Base-by-base conservation (phyloP, 2,329 filamentous ascomycete genomes). In the Ploettnerulaceae sp. region DNA sequence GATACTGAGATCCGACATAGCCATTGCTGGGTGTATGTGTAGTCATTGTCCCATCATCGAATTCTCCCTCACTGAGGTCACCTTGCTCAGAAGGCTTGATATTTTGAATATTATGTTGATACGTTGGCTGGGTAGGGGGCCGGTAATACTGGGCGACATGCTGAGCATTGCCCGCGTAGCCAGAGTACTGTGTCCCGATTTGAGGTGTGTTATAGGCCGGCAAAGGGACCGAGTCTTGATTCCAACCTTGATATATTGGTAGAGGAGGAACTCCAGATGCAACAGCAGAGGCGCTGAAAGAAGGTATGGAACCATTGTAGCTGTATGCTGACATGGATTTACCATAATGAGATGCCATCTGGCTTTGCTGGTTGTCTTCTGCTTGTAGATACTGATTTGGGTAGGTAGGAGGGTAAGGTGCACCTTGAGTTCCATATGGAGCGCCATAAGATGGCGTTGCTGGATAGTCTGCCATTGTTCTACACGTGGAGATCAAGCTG, bases 11-110 rank as follows among this genome's bases (percentile, higher is more conserved):
- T 20, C 47, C 29, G 7, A 49, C 49, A 52, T 57, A 57, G 20
- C 39, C 45, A 25, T 38, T 36, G 20, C 39, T 25, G 17, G 49
- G 35, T 24, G 43, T 48, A 36, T 52, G 52, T 5, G 47, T 31
- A 20, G 49, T 32, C 33, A 33, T 43, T 26, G 41, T 34, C 2
- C 74, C 57, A 56, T 80, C 75, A 39, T 80, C 75, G 38, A 75
- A 72, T 56, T 84, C 81, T 14, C 73, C 77, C 57, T 91, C 87
- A 53, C 80, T 86, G 22, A 93, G 64, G 63, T 94, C 88, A 12
- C 85, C 86, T 58, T 94, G 87, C 59, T 93, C 86, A 20, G 66
- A 59, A 25, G 56, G 52, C 38, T 47, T 55, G 25, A 40, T 7
- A 24, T 43, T 44, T 25, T 48, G 53, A 28, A 49, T 17, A 38